Conservation (phyloP, 371 early-diverging fungal species). For the Mortierella sp. region DNA sequence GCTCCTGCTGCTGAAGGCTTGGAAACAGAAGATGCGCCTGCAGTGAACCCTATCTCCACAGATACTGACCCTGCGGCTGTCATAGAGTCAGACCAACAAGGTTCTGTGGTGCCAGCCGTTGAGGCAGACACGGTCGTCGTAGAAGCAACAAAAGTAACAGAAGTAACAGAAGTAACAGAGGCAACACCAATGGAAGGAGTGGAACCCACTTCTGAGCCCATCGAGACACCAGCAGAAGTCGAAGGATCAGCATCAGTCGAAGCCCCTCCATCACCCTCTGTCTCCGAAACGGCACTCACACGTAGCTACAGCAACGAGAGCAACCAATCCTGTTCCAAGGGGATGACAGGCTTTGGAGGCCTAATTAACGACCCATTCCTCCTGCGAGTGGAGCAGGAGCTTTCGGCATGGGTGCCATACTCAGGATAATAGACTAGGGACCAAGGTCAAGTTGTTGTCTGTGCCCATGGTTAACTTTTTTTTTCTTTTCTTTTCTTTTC, state of each 20-base stretch:
- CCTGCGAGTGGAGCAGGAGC: constrained; percentile 44
- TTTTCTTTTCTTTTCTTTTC: neutral
- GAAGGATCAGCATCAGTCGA: neutral
- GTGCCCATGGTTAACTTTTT: neutral
- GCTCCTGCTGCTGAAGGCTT: too few species aligned
- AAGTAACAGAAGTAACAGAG: neutral
- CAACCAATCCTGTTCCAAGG: constrained; percentile 9
- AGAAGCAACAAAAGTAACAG: neutral
- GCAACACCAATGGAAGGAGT: constrained; percentile 13
- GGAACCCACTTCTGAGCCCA: neutral
- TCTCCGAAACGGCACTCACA: constrained; percentile 8
- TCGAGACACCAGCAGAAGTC: neutral
- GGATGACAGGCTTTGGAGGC: constrained; percentile 16
- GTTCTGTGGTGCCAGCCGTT: too few species aligned
- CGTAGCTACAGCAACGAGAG: constrained; percentile 28
- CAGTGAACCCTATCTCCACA: too few species aligned
- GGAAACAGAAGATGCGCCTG: too few species aligned
- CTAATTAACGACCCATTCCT: constrained; percentile 42
- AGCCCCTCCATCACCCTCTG: neutral
- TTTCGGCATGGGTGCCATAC: constrained; percentile 39
- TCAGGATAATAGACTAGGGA: constrained; percentile 1
- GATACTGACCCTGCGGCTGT: too few species aligned
- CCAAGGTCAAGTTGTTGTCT: neutral
- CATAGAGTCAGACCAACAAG: too few species aligned
- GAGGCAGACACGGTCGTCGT: neutral